A percentile compares a stretch with the other conserved stretches of the same genome.
Conservation (phyloP, 192 early-diverging fungal species). For the Backusella liffmaniae region DNA sequence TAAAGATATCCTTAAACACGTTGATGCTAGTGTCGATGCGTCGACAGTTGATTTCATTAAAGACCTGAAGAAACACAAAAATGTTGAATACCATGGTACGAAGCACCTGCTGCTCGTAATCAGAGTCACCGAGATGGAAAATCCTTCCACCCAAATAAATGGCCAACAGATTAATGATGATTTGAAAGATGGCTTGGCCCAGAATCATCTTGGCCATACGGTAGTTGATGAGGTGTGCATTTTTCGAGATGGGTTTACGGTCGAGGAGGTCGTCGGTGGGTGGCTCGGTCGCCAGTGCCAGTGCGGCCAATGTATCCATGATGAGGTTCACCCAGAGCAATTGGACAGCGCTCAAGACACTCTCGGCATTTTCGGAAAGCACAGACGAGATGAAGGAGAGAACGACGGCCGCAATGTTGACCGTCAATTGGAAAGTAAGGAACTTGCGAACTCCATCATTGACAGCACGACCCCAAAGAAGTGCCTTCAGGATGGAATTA, state of each 20-base stretch:
- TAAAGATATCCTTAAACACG: constrained; percentile 82
- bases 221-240: constrained; percentile 76
- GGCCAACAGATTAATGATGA: constrained; percentile 67
- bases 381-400: constrained; percentile 68
- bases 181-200: constrained; percentile 88
- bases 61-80: constrained; percentile 92
- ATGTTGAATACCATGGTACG: constrained; percentile 89
- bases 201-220: constrained; percentile 92
- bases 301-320: constrained; percentile 91
- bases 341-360: constrained; percentile 84
- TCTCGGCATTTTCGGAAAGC: constrained; percentile 60
- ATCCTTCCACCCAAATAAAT: constrained; percentile 52
- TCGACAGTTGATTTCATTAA: constrained; percentile 93
- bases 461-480: constrained; percentile 78
- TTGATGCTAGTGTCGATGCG: constrained; percentile 78
- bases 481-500: constrained; percentile 70
- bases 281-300: constrained; percentile 87
- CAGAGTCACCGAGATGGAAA: constrained; percentile 57
- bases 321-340: constrained; percentile 94
- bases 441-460: constrained; percentile 84
- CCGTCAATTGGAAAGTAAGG: constrained; percentile 82
- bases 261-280: constrained; percentile 82
- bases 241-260: constrained; percentile 74
- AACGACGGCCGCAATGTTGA: constrained; percentile 75
- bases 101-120: constrained; percentile 41